Base-by-base conservation (phyloP, 352 stramenopile species). In the Pythium myriotylum region DNA sequence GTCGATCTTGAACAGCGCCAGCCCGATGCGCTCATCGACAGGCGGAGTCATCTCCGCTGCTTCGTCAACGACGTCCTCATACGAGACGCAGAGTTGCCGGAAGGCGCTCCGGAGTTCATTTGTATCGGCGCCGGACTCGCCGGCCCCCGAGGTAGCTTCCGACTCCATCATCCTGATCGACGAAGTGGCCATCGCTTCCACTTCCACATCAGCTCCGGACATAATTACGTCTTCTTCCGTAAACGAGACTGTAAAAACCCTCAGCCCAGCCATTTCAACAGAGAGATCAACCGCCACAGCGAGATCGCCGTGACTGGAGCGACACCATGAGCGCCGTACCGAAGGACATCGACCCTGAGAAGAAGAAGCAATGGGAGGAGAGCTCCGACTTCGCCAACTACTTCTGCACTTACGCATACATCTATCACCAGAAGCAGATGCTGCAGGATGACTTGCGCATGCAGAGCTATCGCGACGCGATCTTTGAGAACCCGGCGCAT, bases 381-480 rank as follows among this genome's bases (percentile, higher is more conserved):
- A 92, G 80, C 56, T 94, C 85, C 43, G 85, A 95, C 81, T 95
- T 94, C 56, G 85, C 87, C 71, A 94, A 94, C 70, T 95, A 94
- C 76, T 95, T 95, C 61, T 94, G 84, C 81, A 95, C 87, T 41
- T 95, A 95, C 70, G 87, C 82, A 40, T 95, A 83, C 73, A 93
- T 95, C 71, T 95, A 94, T 73, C 87, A 96, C 74, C 87, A 96
- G 69, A 94, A 99, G 81, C 97, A 99, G 77, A 99, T 99, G 98
- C 89, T 99, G 20, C 96, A 95, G 54, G 98, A 99, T 81, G 90
- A 98, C 73, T 90, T 99, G 73, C 95, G 98, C 66, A 99, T 99
- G 95, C 94, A 98, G 47, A 97, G 96, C 49, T 99, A 99, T 80
- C 96, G 97, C 62, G 82, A 96, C 66, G 92, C 97, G 32, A 99